Percentiles rank a stretch among this genome's conserved stretches.
These are phyloP conservation scores for Calonectria honghensis DNA, from an alignment of 2,329 filamentous ascomycete genomes.

Conservation along the genomic window DNA sequence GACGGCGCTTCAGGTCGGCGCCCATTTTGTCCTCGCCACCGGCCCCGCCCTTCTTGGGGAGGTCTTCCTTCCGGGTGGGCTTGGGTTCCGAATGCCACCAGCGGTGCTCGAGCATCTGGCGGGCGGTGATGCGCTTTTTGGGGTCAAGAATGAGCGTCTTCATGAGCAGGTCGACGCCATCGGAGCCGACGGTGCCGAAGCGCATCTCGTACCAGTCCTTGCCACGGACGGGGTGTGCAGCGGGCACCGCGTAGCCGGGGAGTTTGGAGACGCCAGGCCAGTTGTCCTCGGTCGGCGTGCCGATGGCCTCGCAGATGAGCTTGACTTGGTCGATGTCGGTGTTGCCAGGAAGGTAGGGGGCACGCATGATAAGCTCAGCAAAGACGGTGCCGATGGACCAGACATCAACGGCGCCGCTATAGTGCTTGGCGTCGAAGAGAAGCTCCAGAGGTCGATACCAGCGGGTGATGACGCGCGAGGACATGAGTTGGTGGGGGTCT, in stretches of 20 bases:
- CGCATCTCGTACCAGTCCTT: constrained; percentile 83
- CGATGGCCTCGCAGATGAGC: constrained; percentile 89
- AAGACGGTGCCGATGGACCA: constrained; percentile 97
- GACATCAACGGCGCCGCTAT: constrained; percentile 92
- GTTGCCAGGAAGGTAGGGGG: constrained; percentile 88
- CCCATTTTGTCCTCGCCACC: constrained; percentile 85
- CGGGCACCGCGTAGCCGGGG: constrained; percentile 85
- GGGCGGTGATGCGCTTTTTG: constrained; percentile 86
- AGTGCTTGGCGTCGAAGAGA: constrained; percentile 91
- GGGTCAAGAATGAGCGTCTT: constrained; percentile 91
- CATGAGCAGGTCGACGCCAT: constrained; percentile 92
- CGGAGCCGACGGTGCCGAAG: constrained; percentile 86
- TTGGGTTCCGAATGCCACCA: constrained; percentile 92
- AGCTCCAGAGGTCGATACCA: constrained; percentile 98
- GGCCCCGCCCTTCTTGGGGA: constrained; percentile 85
- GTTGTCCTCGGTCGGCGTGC: constrained; percentile 93
- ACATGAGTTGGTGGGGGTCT: constrained; percentile 93
- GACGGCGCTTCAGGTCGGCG: constrained; percentile 85
- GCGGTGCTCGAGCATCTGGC: constrained; percentile 84
- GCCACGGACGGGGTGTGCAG: constrained; percentile 77
- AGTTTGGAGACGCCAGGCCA: constrained; percentile 94
- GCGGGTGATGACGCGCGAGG: constrained; percentile 93
- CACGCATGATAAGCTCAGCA: constrained; percentile 89
- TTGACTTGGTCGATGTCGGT: constrained; percentile 91
- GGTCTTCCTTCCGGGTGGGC: constrained; percentile 86